A percentile compares a stretch with the other conserved stretches of the same genome.
phyloP scores from a whole-genome alignment of 1,139 yeast genomes.

The Fermentozyma sake region DNA sequence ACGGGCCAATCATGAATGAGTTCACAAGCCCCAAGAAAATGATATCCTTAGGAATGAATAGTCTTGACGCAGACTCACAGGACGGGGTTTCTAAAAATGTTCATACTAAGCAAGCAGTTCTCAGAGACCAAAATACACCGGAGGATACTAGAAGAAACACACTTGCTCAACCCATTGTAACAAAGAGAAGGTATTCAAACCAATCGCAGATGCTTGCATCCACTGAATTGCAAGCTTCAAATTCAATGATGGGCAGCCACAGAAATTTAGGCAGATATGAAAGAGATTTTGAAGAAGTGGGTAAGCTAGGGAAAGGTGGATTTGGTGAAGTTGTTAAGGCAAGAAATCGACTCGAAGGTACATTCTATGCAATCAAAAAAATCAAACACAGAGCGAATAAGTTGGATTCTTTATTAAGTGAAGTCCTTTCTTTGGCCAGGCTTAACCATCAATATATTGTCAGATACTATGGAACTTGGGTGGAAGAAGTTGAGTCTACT shows the following conservation, averaged over 20 bases:
- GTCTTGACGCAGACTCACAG: conserved; percentile 1
- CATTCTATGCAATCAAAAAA: conserved; percentile 91
- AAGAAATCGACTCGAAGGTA: conserved; percentile 86
- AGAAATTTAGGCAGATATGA: conserved; percentile 32
- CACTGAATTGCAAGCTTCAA: conserved; percentile 4
- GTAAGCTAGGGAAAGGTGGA: conserved; percentile 90
- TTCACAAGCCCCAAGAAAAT: too few relatives aligned
- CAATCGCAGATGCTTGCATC: conserved; percentile 10
- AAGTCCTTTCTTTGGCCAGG: conserved; percentile 87
- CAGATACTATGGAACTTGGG: conserved; percentile 95
- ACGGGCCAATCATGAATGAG: conserved; percentile 51
- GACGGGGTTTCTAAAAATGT: conserved; percentile 1
- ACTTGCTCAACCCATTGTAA: conserved; percentile 1
- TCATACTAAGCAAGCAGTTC: conserved; percentile 1
- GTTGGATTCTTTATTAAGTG: conserved; percentile 76
- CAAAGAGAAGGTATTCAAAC: conserved; percentile 17
- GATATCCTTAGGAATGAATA: conserved; percentile 2
- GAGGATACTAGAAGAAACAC: conserved; percentile 4
- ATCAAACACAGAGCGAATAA: conserved; percentile 79
- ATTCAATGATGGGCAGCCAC: conserved; percentile 5
- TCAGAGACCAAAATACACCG: neutral
- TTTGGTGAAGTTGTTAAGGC: conserved; percentile 98
- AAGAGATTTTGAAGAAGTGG: conserved; percentile 88
- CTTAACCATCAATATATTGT: conserved; percentile 94
- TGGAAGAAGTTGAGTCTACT: conserved; percentile 54